A percentile compares a stretch with the other conserved stretches of the same genome.
These are phyloP conservation scores for Aspergillus sp. DNA, from an alignment of 2,329 filamentous ascomycete species.

Conservation along the genomic window DNA sequence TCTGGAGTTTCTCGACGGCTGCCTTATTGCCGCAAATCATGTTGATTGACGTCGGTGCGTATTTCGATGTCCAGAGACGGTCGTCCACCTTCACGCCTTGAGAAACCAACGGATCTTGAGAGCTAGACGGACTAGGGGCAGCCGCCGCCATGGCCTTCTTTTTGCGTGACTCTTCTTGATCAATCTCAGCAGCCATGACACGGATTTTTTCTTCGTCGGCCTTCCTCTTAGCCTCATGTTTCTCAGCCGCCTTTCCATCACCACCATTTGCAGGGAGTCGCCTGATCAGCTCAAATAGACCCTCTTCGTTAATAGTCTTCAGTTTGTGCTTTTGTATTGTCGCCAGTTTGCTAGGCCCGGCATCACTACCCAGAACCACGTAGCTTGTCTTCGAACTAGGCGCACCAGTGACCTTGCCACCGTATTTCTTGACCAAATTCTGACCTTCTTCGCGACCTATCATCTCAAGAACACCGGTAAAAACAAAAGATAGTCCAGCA, in stretches of 20 bases:
- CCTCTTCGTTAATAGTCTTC: slow-evolving; percentile 91
- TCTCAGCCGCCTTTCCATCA: slow-evolving; percentile 77
- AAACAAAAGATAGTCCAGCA: slow-evolving; percentile 84
- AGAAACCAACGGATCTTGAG: slow-evolving; percentile 41
- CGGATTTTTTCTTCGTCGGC: slow-evolving; percentile 77
- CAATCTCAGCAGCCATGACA: slow-evolving; percentile 76
- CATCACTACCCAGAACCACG: slow-evolving; percentile 83
- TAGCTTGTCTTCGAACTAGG: slow-evolving; percentile 93
- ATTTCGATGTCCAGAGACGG: slow-evolving; percentile 88
- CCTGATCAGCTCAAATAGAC: slow-evolving; percentile 78
- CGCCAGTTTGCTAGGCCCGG: slow-evolving; percentile 83
- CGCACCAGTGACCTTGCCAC: slow-evolving; percentile 76
- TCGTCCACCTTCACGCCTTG: slow-evolving; percentile 45
- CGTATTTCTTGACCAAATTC: slow-evolving; percentile 82
- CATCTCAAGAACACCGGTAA: slow-evolving; percentile 77
- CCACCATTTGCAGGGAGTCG: slow-evolving; percentile 79
- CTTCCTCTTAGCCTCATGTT: slow-evolving; percentile 74
- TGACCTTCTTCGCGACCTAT: slow-evolving; percentile 80
- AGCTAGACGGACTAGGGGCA: slow-evolving; percentile 39
- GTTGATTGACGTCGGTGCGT: slow-evolving; percentile 73
- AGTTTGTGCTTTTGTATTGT: slow-evolving; percentile 75
- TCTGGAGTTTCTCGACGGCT: slow-evolving; percentile 80
- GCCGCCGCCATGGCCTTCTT: slow-evolving; percentile 38
- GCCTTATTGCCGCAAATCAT: slow-evolving; percentile 95
- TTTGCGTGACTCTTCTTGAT: slow-evolving; percentile 62